These are phyloP conservation scores for Ophiostoma sp. DNA, from an alignment of 2,329 filamentous ascomycete species.

Conservation along the genomic window DNA sequence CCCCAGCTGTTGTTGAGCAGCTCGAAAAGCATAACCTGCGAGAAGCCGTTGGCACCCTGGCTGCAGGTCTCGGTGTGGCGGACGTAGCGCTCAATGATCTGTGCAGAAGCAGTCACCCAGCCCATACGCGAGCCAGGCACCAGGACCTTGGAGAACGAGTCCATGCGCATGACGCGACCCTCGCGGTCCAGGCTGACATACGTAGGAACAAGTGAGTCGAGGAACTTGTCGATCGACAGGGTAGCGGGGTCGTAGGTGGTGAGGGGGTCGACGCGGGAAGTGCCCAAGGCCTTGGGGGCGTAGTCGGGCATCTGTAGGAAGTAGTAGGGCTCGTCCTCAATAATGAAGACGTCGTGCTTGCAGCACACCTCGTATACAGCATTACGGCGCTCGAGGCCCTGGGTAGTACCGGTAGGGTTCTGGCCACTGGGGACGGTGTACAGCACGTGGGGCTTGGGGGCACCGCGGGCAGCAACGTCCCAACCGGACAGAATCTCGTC, in stretches of 20 bases:
- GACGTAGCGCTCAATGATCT: slow-evolving; percentile 76
- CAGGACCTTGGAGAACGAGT: slow-evolving; percentile 90
- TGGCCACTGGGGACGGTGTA: slow-evolving; percentile 70
- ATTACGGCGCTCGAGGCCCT: slow-evolving; percentile 59
- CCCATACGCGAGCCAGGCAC: slow-evolving; percentile 75
- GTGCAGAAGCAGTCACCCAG: slow-evolving; percentile 83
- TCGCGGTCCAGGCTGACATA: slow-evolving; percentile 76
- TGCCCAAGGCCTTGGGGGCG: slow-evolving; percentile 36
- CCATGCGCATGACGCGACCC: slow-evolving; percentile 82
- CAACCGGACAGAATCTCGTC: slow-evolving; percentile 48
- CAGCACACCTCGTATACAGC: slow-evolving; percentile 72
- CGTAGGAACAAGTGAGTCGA: slow-evolving; percentile 66
- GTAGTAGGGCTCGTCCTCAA: slow-evolving; percentile 94
- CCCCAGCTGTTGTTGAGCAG: slow-evolving; percentile 83
- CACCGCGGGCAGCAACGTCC: slow-evolving; percentile 41
- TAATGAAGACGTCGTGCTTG: slow-evolving; percentile 78
- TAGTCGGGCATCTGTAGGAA: slow-evolving; percentile 85
- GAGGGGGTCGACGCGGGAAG: slow-evolving; percentile 9
- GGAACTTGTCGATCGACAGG: slow-evolving; percentile 56
- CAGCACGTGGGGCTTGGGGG: slow-evolving; percentile 50
- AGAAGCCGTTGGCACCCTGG: slow-evolving; percentile 80
- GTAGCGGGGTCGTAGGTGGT: slow-evolving; percentile 11
- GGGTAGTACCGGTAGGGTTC: slow-evolving; percentile 86
- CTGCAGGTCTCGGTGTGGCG: slow-evolving; percentile 77
- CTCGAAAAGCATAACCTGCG: slow-evolving; percentile 80